These are phyloP conservation scores for Xenosphaeropsis pyriputrescens DNA, from an alignment of 2,329 filamentous ascomycete species.

Conservation along the genomic window DNA sequence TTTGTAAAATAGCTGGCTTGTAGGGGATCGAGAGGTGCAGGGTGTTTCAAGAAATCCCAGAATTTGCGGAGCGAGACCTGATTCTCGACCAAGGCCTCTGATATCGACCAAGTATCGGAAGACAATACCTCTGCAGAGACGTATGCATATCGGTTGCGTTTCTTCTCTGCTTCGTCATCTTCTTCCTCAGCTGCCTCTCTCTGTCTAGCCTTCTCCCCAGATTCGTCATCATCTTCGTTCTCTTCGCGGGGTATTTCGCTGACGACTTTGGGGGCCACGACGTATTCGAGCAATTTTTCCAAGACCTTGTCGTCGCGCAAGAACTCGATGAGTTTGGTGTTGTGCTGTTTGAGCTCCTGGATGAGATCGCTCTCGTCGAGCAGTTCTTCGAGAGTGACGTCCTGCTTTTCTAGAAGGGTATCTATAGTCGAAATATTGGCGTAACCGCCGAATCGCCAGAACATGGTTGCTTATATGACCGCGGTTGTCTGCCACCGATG, in stretches of 20 bases:
- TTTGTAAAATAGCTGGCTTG: constrained; percentile 98
- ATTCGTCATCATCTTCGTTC: constrained; percentile 33
- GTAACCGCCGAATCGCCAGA: constrained; percentile 99
- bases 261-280: constrained; percentile 63
- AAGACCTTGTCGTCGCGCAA: constrained; percentile 78
- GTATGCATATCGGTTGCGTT: constrained; percentile 85
- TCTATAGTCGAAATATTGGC: constrained; percentile 95
- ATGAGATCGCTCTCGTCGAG: constrained; percentile 93
- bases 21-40: constrained; percentile 77
- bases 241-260: constrained; percentile 29
- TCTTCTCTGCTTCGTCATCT: constrained; percentile 73
- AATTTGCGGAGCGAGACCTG: constrained; percentile 66
- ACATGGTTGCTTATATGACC: constrained; percentile 55
- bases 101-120: constrained; percentile 93
- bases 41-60: constrained; percentile 76
- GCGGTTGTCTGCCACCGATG: constrained; percentile 14
- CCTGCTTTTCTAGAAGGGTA: constrained; percentile 86
- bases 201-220: constrained; percentile 32
- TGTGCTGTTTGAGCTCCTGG: constrained; percentile 95
- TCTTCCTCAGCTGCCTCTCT: constrained; percentile 32
- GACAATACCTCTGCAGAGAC: constrained; percentile 87
- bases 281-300: constrained; percentile 77
- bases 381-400: constrained; percentile 89
- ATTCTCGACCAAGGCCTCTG: constrained; percentile 82
- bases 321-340: constrained; percentile 94